Percentiles rank a stretch among this genome's conserved stretches.
phyloP scores from a whole-genome alignment of 805 yeast species.

The Torulaspora franciscae region DNA sequence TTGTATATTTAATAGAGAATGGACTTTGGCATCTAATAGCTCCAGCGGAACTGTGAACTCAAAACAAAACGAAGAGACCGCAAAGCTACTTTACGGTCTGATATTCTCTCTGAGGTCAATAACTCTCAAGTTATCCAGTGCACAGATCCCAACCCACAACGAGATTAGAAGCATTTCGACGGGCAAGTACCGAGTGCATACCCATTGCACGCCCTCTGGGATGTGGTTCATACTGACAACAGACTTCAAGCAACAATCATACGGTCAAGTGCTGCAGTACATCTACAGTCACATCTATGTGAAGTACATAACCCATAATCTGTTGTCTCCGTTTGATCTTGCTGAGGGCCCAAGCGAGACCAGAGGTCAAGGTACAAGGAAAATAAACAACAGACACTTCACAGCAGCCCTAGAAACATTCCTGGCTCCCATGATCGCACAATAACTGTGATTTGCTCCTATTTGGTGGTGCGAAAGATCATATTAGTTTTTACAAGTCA shows the following conservation, averaged over 20 bases:
- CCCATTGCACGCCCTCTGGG: conserved; percentile 72
- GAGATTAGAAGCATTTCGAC: conserved; percentile 48
- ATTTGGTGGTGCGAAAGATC: background rate
- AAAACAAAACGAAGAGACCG: conserved; percentile 59
- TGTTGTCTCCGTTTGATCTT: conserved; percentile 33
- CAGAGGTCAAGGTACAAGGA: conserved; percentile 33
- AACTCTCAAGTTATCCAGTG: conserved; percentile 46
- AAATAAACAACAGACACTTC: conserved; percentile 31
- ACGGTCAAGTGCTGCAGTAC: conserved; percentile 29
- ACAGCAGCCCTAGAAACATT: conserved; percentile 29
- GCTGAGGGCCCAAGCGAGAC: conserved; percentile 29
- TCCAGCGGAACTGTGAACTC: conserved; percentile 43
- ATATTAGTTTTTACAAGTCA: background rate
- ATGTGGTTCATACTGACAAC: conserved; percentile 70
- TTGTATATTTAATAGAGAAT: conserved; percentile 78
- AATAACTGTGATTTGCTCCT: conserved; percentile 4
- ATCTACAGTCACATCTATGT: conserved; percentile 33
- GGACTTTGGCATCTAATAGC: conserved; percentile 40
- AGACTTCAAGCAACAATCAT: conserved; percentile 43
- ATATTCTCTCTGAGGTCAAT: conserved; percentile 74
- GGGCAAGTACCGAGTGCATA: conserved; percentile 72
- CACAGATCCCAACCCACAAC: conserved; percentile 29
- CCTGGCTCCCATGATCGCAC: conserved; percentile 30
- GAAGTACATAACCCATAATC: conserved; percentile 29
- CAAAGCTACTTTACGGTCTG: conserved; percentile 82